These are phyloP conservation scores for Fraxinus nigra DNA, from an alignment of 305 asterid genomes.

Conservation along the genomic window DNA sequence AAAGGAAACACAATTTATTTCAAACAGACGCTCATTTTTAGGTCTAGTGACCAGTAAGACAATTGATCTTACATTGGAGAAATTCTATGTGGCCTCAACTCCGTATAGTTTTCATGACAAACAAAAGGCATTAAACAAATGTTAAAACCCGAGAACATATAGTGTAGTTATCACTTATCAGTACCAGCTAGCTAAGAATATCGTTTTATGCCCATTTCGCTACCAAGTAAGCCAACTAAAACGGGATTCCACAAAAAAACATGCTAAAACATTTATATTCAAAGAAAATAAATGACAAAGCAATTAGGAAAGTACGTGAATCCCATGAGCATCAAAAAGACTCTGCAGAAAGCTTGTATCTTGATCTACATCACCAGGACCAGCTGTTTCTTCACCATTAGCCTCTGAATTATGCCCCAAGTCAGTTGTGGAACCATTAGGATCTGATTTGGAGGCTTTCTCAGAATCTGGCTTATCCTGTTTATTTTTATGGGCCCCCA, in stretches of 20 bases:
- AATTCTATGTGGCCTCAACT: not conserved
- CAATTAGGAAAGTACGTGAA: constrained; percentile 60
- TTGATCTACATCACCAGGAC: constrained; percentile 45
- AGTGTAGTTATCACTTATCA: not conserved
- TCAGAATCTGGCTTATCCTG: constrained; percentile 29
- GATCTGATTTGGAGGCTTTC: constrained; percentile 25
- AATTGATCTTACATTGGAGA: not conserved
- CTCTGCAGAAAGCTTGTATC: constrained; percentile 63
- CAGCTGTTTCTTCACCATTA: constrained; percentile 36
- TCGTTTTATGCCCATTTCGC: not conserved
- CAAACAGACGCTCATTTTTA: not conserved
- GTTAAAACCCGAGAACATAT: not conserved
- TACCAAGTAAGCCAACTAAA: constrained; percentile 9
- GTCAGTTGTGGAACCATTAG: constrained; percentile 31
- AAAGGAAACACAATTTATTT: not conserved
- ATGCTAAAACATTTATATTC: not conserved
- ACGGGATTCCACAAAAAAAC: constrained; percentile 9
- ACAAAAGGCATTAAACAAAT: not conserved
- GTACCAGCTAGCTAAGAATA: not conserved
- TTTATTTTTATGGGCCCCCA: constrained; percentile 46
- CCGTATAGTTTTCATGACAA: constrained; percentile 1
- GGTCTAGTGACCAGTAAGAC: constrained; percentile 6
- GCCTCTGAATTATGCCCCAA: constrained; percentile 31
- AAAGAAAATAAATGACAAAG: constrained; percentile 4
- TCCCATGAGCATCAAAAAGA: constrained; percentile 79